A percentile compares a stretch with the other conserved stretches of the same genome.
Conservation (phyloP, 2,329 filamentous ascomycete species). For the Botrytis galanthina region DNA sequence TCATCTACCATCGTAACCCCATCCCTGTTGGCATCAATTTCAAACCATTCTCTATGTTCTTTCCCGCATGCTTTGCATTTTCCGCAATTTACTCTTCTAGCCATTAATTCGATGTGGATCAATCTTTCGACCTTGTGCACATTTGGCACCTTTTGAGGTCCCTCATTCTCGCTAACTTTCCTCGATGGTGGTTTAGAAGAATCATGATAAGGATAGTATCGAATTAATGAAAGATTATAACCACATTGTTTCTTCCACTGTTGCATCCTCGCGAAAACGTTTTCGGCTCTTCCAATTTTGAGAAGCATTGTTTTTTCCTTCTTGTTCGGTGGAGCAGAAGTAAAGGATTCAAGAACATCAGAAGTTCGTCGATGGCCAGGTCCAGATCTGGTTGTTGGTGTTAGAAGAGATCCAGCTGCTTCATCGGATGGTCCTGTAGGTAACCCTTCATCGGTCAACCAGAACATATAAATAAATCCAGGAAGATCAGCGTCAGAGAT, state of each 20-base stretch:
- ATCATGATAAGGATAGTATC: constrained; percentile 80
- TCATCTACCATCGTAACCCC: constrained; percentile 69
- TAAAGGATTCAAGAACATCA: constrained; percentile 54
- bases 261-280: constrained; percentile 86
- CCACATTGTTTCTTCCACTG: constrained; percentile 94
- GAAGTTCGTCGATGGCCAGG: constrained; percentile 46
- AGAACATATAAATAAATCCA: constrained; percentile 99
- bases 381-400: constrained; percentile 46
- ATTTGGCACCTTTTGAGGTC: constrained; percentile 73
- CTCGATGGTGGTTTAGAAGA: constrained; percentile 20
- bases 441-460: constrained; percentile 72
- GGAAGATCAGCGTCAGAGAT: constrained; percentile 73
- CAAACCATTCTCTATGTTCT: constrained; percentile 93
- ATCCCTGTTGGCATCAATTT: constrained; percentile 71
- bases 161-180: constrained; percentile 31
- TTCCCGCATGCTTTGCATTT: constrained; percentile 76
- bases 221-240: constrained; percentile 80
- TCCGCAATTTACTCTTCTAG: constrained; percentile 52
- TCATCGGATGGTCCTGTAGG: constrained; percentile 55
- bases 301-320: constrained; percentile 60
- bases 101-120: constrained; percentile 82
- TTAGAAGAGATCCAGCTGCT: constrained; percentile 57
- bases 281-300: constrained; percentile 68
- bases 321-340: constrained; percentile 38
- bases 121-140: constrained; percentile 85